These are phyloP conservation scores for Entonaema liquescens DNA, from an alignment of 495 filamentous ascomycete species.

Conservation along the genomic window DNA sequence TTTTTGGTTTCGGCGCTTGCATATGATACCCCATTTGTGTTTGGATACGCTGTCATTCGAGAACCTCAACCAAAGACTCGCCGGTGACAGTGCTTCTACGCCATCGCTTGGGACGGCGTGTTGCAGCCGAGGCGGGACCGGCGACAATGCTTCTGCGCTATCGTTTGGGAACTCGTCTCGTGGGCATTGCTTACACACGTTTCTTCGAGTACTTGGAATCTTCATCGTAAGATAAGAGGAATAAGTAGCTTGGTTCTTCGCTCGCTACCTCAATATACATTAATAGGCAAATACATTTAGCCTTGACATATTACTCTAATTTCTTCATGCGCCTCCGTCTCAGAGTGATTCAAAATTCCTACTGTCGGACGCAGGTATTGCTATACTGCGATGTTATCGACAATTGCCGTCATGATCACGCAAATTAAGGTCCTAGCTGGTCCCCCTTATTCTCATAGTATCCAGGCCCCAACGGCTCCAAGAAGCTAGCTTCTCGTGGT, in stretches of 20 bases:
- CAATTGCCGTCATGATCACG: slow-evolving; percentile 1
- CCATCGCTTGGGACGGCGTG: slow-evolving; percentile 67
- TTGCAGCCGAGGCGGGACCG: slow-evolving; percentile 59
- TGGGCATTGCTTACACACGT: slow-evolving; percentile 58
- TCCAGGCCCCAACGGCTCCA: slow-evolving; percentile 48
- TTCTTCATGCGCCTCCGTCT: slow-evolving; percentile 17
- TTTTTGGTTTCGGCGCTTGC: slow-evolving; percentile 40
- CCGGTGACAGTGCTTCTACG: slow-evolving; percentile 66
- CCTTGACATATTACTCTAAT: slow-evolving; percentile 13
- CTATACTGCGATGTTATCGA: slow-evolving; percentile 17
- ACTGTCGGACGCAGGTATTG: slow-evolving; percentile 4
- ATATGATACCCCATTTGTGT: slow-evolving; percentile 68
- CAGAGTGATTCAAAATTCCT: slow-evolving; percentile 7
- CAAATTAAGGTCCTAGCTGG: background rate
- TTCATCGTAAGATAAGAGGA: slow-evolving; percentile 16
- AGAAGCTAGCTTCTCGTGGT: slow-evolving; percentile 51
- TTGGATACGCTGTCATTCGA: slow-evolving; percentile 58
- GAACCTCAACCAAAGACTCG: slow-evolving; percentile 49
- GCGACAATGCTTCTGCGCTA: slow-evolving; percentile 65
- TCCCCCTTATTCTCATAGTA: slow-evolving; percentile 46
- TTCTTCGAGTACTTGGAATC: slow-evolving; percentile 39
- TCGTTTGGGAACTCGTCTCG: slow-evolving; percentile 60
- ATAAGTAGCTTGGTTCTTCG: slow-evolving; percentile 32
- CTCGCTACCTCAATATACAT: slow-evolving; percentile 39
- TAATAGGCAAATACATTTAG: slow-evolving; percentile 29